Percentiles rank a stretch among this genome's conserved stretches.
Conservation (phyloP, 2,329 filamentous ascomycete genomes). For the Diaporthe sp. region DNA sequence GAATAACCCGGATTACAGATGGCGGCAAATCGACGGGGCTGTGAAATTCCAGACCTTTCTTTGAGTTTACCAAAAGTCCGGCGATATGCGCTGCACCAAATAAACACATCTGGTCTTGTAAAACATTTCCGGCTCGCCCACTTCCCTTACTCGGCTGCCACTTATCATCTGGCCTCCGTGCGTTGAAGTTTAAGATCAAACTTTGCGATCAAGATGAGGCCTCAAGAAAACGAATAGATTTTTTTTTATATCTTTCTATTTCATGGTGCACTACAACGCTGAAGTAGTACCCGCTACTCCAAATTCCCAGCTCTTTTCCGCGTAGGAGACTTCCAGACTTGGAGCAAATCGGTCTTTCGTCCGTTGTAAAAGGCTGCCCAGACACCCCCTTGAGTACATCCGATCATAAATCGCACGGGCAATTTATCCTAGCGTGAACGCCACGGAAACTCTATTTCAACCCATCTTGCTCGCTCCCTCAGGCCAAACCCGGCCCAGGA, state of each 20-base stretch:
- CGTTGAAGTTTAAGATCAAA: background rate
- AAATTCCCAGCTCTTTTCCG: too few relatives aligned
- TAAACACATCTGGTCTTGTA: background rate
- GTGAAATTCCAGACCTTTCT: background rate
- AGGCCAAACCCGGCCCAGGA: conserved; percentile 30
- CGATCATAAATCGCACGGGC: conserved; percentile 17
- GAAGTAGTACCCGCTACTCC: background rate
- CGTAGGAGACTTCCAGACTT: background rate
- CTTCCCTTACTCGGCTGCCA: background rate
- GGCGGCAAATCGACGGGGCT: background rate
- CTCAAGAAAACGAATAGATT: background rate
- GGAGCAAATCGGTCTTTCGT: background rate
- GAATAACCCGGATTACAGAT: background rate
- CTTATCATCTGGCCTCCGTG: background rate
- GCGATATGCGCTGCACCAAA: background rate
- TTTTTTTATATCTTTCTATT: background rate
- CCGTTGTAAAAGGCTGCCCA: conserved; percentile 9
- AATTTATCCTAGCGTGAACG: conserved; percentile 34
- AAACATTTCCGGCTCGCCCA: background rate
- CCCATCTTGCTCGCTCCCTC: conserved; percentile 7
- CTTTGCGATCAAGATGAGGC: conserved; percentile 25
- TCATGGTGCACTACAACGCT: background rate
- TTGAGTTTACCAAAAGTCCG: conserved; percentile 13
- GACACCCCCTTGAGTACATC: conserved; percentile 6
- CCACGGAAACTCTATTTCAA: conserved; percentile 25